Base-by-base conservation (phyloP, 2,329 filamentous ascomycete genomes). In the Venturia effusa region DNA sequence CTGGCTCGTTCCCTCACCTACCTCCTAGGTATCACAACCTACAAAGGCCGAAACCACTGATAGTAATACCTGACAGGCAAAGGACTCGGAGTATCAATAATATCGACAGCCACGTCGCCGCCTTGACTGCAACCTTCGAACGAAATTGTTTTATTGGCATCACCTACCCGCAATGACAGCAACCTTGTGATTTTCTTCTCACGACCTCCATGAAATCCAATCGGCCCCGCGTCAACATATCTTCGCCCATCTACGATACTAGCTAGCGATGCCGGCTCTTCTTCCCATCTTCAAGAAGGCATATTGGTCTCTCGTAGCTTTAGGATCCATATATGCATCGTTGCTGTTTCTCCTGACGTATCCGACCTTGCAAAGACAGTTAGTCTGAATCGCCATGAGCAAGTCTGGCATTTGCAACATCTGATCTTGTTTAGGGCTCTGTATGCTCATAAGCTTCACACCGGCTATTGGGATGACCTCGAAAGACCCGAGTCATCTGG, bases 391-490 rank as follows among this genome's bases (percentile, higher is more conserved):
- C n/a, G 22, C n/a, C 15, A 27, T 30, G 0, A 34, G 13, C 75
- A 39, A 59, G 19, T 22, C 15, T 24, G 30, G 19, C 30, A 10
- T 64, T 11, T 41, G 19, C 51, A 34, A 5, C 8, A n/a, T 34
- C 30, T 34, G 19, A 37, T 27, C 27, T n/a, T 8, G 24, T n/a
- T 54, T 54, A 95, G 92, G 71, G 87, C 88, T 30, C 74, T 97
- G 6, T 99, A 97, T 73, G 86, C 88, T 34, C 88, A 97, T 75
- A 89, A 88, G 66, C 74, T 96, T 68, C 87, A 91, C 67, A 88
- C 87, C 2, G 80, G 84, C 3, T 84, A 82, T 73, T 92, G 85
- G 83, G 81, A 88, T 68, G 84, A 95, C 71, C 74, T 92, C 54
- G 84, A 91, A 66, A 80, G 86, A 65, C 90, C 92, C 0, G 89